A percentile compares a stretch with the other conserved stretches of the same genome.
Evolutionary conservation across 2,329 filamentous ascomycete species (phyloP).

Genomic region (Cladosporium velox): DNA sequence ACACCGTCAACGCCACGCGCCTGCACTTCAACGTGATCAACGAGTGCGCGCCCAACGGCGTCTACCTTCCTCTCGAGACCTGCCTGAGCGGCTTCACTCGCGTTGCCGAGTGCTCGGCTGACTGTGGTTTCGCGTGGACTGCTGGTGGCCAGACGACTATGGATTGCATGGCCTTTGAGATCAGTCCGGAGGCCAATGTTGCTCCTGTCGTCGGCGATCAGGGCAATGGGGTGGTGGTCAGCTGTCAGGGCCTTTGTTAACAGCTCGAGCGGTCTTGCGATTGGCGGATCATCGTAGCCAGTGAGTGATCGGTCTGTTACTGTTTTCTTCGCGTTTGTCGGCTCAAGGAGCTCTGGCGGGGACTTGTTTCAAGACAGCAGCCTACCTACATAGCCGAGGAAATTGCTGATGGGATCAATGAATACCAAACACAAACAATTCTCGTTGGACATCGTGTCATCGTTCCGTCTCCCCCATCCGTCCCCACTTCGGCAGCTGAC

Average conservation of each 20-base stretch:
- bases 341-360: background rate
- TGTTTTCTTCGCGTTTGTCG: background rate
- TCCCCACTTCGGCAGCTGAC: constrained; percentile 11
- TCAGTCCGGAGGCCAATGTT: background rate
- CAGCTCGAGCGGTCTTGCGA: background rate
- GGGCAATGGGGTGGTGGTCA: constrained; percentile 3
- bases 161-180: background rate
- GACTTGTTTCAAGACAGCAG: background rate
- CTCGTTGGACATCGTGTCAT: background rate
- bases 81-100: constrained; percentile 2
- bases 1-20: background rate
- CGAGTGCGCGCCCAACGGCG: constrained; percentile 10
- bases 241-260: background rate
- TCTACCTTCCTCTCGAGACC: background rate
- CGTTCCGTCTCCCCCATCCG: background rate
- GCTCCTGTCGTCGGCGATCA: background rate
- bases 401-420: background rate
- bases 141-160: constrained; percentile 5
- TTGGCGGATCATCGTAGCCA: background rate
- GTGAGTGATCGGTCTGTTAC: background rate
- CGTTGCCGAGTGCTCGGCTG: background rate
- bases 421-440: constrained; percentile 1
- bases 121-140: background rate
- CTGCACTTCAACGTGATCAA: constrained; percentile 15
- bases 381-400: constrained; percentile 4